phyloP scores from a whole-genome alignment of 2,329 filamentous ascomycete genomes.

The Chaetomium globosum region DNA sequence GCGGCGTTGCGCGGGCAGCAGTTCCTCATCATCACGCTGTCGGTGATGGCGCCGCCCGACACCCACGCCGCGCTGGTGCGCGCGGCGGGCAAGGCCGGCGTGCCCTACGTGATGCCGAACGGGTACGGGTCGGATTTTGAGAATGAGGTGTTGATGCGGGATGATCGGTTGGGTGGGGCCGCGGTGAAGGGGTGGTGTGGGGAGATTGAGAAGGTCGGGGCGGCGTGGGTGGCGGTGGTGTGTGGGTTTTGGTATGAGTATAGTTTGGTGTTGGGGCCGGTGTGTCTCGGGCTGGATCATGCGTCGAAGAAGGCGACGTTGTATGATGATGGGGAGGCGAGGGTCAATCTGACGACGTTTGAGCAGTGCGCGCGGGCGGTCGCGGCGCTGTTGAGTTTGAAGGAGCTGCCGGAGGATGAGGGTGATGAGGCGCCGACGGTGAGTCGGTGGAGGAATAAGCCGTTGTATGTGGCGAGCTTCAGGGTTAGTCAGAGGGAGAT shows the following conservation, averaged over 20 bases:
- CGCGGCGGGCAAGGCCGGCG: neutral
- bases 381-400: slow-evolving; percentile 4
- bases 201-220: slow-evolving; percentile 1
- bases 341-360: neutral
- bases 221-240: neutral
- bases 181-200: neutral
- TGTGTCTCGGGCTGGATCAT: neutral
- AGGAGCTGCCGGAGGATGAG: slow-evolving; percentile 17
- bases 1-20: slow-evolving; percentile 36
- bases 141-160: neutral
- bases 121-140: neutral
- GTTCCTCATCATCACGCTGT: slow-evolving; percentile 54
- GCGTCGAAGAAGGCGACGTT: neutral
- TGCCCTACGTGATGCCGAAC: slow-evolving; percentile 11
- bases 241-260: slow-evolving; percentile 10
- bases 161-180: neutral
- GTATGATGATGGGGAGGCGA: neutral
- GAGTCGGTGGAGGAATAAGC: slow-evolving; percentile 5
- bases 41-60: slow-evolving; percentile 45
- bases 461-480: slow-evolving; percentile 17
- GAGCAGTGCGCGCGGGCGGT: slow-evolving; percentile 15
- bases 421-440: slow-evolving; percentile 6
- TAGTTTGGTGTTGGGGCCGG: neutral
- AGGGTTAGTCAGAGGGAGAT: slow-evolving; percentile 19
- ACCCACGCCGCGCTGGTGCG: neutral